Percentiles rank a stretch among this genome's conserved stretches.
Conservation (phyloP, 2,329 filamentous ascomycete genomes). For the Penicillium sp. region DNA sequence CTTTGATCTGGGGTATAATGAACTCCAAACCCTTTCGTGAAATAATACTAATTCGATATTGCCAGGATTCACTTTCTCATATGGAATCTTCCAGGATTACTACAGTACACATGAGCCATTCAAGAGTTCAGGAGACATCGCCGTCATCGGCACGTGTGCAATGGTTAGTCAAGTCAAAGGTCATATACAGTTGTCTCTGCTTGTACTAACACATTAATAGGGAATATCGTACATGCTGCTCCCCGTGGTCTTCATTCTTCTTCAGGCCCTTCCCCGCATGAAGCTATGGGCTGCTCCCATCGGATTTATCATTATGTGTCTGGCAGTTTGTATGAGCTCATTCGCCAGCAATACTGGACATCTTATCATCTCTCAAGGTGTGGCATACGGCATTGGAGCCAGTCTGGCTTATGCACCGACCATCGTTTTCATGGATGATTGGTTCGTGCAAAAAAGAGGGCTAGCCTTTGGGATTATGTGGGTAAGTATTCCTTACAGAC, state of each 20-base stretch:
- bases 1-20: slow-evolving; percentile 49
- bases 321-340: slow-evolving; percentile 21
- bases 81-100: slow-evolving; percentile 60
- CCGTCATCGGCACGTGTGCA: slow-evolving; percentile 54
- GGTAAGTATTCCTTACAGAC: slow-evolving; percentile 14
- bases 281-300: slow-evolving; percentile 15
- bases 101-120: slow-evolving; percentile 60
- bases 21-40: background rate
- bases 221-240: slow-evolving; percentile 19
- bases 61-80: slow-evolving; percentile 17
- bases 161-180: slow-evolving; percentile 11
- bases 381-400: slow-evolving; percentile 41
- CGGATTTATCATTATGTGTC: slow-evolving; percentile 21
- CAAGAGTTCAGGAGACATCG: slow-evolving; percentile 44
- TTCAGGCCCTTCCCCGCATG: slow-evolving; percentile 17
- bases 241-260: slow-evolving; percentile 17
- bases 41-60: background rate
- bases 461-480: slow-evolving; percentile 44
- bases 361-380: slow-evolving; percentile 22
- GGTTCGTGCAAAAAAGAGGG: slow-evolving; percentile 46
- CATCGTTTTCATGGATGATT: slow-evolving; percentile 48
- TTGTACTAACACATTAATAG: slow-evolving; percentile 1
- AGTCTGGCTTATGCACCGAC: slow-evolving; percentile 45
- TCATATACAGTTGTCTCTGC: background rate
- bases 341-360: slow-evolving; percentile 19